Evolutionary conservation across 805 yeast genomes (phyloP).

Genomic region (Zygoascus ofunaensis): DNA sequence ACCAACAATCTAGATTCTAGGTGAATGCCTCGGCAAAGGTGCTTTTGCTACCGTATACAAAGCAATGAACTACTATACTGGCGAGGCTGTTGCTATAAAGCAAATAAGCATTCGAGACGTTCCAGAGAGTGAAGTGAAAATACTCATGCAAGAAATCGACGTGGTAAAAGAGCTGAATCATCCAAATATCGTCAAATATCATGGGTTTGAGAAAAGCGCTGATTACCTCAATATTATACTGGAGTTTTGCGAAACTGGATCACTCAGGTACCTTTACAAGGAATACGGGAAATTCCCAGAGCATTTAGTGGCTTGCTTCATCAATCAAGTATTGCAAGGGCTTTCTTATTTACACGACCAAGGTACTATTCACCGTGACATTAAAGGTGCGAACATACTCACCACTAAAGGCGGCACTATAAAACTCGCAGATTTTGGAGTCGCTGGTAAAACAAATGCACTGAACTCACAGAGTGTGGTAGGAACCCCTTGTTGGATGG

Average conservation of each 20-base stretch:
- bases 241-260: conserved; percentile 61
- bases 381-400: conserved; percentile 66
- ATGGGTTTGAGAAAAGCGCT: conserved; percentile 53
- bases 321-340: conserved; percentile 49
- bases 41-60: conserved; percentile 84
- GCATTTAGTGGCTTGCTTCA: conserved; percentile 39
- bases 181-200: conserved; percentile 57
- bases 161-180: conserved; percentile 56
- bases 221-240: conserved; percentile 48
- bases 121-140: conserved; percentile 26
- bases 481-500: conserved; percentile 99
- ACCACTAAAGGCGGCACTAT: conserved; percentile 54
- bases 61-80: conserved; percentile 58
- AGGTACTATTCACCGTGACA: conserved; percentile 69
- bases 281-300: conserved; percentile 50
- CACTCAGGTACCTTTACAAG: conserved; percentile 46
- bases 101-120: conserved; percentile 50
- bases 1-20: conserved; percentile 18
- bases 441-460: conserved; percentile 42
- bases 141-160: conserved; percentile 58
- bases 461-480: conserved; percentile 28
- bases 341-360: conserved; percentile 57
- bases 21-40: conserved; percentile 73
- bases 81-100: conserved; percentile 69
- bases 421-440: conserved; percentile 72